Evolutionary conservation across 2,329 filamentous ascomycete species (phyloP).

Genomic region (Penicillium sp.): DNA sequence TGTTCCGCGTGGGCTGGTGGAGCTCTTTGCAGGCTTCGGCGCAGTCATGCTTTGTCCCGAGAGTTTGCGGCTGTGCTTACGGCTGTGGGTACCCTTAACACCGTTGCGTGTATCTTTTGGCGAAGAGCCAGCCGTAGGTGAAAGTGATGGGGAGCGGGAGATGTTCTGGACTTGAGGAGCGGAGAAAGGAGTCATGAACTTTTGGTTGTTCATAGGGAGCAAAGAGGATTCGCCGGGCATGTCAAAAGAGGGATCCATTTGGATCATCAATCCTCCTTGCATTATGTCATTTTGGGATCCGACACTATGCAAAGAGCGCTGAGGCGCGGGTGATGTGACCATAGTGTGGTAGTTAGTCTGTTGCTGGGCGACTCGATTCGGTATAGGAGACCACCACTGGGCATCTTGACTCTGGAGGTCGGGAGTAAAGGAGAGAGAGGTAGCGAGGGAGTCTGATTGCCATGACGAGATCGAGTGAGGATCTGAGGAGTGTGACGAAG

Average conservation of each 20-base stretch:
- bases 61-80: constrained; percentile 43
- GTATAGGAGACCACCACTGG: constrained; percentile 47
- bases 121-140: constrained; percentile 35
- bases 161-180: constrained; percentile 29
- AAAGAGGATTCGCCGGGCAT: constrained; percentile 35
- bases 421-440: constrained; percentile 41
- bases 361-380: constrained; percentile 36
- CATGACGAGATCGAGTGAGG: constrained; percentile 44
- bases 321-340: constrained; percentile 37
- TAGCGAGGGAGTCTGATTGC: constrained; percentile 42
- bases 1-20: constrained; percentile 34
- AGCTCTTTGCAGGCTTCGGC: constrained; percentile 35
- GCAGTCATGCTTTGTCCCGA: constrained; percentile 38
- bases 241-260: constrained; percentile 40
- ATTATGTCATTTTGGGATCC: constrained; percentile 36
- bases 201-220: constrained; percentile 23
- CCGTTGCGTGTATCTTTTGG: constrained; percentile 32
- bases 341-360: constrained; percentile 40
- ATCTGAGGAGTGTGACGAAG: constrained; percentile 42
- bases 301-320: constrained; percentile 32
- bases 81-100: constrained; percentile 35
- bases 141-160: constrained; percentile 42
- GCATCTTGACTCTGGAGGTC: constrained; percentile 40
- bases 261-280: constrained; percentile 44
- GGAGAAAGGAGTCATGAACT: constrained; percentile 32